These are phyloP conservation scores for Scleromitrula shiraiana DNA, from an alignment of 2,329 filamentous ascomycete genomes.

Conservation along the genomic window DNA sequence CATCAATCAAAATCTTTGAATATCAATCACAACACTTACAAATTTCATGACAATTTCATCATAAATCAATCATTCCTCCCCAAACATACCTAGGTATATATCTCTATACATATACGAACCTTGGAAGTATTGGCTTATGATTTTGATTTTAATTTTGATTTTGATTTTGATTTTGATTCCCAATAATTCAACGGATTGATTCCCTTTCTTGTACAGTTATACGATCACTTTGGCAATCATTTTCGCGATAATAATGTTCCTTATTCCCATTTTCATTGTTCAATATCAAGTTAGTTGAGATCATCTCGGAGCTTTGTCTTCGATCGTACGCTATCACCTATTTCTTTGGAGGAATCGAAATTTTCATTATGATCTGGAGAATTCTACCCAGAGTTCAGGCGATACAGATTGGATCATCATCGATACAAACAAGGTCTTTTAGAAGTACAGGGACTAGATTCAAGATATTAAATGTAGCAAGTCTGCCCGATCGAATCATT, in stretches of 20 bases:
- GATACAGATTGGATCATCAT: neutral
- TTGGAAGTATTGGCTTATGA: no score
- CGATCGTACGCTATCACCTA: neutral
- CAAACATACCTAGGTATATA: no score
- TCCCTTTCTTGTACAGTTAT: no score
- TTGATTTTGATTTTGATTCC: no score
- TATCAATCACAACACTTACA: no score
- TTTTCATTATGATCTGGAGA: conserved; percentile 18
- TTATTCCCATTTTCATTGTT: neutral
- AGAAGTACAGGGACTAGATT: conserved; percentile 38
- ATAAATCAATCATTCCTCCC: no score
- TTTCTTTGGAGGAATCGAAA: neutral
- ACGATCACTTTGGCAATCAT: no score
- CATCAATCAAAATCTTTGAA: no score
- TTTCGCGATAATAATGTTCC: neutral
- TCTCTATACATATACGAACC: no score
- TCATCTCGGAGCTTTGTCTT: neutral
- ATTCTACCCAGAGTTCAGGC: conserved; percentile 6
- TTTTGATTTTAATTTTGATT: no score
- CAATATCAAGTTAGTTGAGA: neutral
- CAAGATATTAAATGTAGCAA: conserved; percentile 42
- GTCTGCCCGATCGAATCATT: conserved; percentile 47
- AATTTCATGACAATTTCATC: no score
- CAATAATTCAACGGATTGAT: no score
- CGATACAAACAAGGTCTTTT: conserved; percentile 33